These are phyloP conservation scores for Candida vaughaniae DNA, from an alignment of 805 yeast genomes.

Conservation along the genomic window DNA sequence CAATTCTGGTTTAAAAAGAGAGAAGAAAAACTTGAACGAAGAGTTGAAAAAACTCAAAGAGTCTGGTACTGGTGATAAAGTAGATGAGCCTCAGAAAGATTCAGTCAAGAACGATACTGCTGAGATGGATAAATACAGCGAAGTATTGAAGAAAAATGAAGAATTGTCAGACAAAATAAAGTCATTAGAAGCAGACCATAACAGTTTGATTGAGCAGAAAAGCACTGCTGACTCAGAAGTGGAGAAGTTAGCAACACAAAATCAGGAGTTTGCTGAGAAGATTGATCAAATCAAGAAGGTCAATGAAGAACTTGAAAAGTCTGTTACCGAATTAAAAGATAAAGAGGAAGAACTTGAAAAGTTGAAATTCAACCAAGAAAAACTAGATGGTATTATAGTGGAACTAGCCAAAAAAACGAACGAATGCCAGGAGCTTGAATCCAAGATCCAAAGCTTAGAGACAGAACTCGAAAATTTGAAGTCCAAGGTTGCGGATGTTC, in stretches of 20 bases:
- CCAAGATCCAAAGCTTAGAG: constrained; percentile 2
- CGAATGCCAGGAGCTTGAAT: constrained; percentile 4
- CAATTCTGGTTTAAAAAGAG: constrained; percentile 18
- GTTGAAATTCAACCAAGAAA: not conserved
- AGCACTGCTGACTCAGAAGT: not conserved
- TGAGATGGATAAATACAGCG: not conserved
- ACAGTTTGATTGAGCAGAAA: not conserved
- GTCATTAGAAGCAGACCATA: not conserved
- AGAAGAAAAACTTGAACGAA: constrained; percentile 12
- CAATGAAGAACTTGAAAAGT: not conserved
- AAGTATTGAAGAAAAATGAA: not conserved
- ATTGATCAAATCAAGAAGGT: not conserved
- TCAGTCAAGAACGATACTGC: constrained; percentile 1
- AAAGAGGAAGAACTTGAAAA: not conserved
- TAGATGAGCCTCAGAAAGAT: not conserved
- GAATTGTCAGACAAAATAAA: not conserved
- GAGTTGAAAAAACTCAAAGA: constrained; percentile 8
- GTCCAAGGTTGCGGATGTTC: constrained; percentile 4
- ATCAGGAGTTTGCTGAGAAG: not conserved
- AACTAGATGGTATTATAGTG: not conserved
- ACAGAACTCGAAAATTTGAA: constrained; percentile 10
- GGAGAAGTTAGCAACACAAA: not conserved
- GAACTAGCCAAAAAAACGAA: constrained; percentile 1
- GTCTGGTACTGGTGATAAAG: not conserved
- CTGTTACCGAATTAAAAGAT: not conserved